phyloP scores from a whole-genome alignment of 257 asterid species.

The Jacaranda mimosifolia region DNA sequence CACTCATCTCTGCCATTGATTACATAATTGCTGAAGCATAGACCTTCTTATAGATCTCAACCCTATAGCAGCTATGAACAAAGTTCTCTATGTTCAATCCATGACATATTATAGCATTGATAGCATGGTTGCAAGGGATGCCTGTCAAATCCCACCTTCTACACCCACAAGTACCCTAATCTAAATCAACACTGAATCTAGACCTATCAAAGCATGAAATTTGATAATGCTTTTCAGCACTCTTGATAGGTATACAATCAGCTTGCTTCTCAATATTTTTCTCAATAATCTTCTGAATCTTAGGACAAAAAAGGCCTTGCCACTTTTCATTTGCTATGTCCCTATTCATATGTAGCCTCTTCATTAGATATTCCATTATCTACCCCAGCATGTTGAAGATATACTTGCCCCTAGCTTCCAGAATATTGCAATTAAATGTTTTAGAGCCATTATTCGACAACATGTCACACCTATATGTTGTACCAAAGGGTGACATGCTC shows the following conservation, averaged over 20 bases:
- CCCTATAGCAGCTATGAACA: too few relatives aligned
- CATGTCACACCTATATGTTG: not conserved
- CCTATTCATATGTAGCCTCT: not conserved
- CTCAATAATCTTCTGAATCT: too few relatives aligned
- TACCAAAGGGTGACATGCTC: not conserved
- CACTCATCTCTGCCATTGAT: not conserved
- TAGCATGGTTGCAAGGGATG: not conserved
- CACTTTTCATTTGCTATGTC: not conserved
- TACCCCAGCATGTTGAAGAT: not conserved
- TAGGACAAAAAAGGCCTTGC: not conserved
- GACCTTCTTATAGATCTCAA: too few relatives aligned
- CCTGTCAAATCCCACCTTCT: not conserved
- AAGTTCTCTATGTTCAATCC: too few relatives aligned
- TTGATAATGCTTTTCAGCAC: not conserved
- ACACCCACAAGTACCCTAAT: not conserved
- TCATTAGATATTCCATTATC: not conserved
- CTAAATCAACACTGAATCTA: not conserved
- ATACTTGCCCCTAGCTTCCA: not conserved
- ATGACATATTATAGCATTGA: too few relatives aligned
- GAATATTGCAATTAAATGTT: not conserved
- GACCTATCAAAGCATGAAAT: not conserved
- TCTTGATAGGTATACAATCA: not conserved
- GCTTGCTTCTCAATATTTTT: not conserved
- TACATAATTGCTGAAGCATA: too few relatives aligned
- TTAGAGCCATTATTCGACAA: constrained; percentile 21